Conservation (phyloP, 148 eudicot species). For the Vaccinium vitisidaea region DNA sequence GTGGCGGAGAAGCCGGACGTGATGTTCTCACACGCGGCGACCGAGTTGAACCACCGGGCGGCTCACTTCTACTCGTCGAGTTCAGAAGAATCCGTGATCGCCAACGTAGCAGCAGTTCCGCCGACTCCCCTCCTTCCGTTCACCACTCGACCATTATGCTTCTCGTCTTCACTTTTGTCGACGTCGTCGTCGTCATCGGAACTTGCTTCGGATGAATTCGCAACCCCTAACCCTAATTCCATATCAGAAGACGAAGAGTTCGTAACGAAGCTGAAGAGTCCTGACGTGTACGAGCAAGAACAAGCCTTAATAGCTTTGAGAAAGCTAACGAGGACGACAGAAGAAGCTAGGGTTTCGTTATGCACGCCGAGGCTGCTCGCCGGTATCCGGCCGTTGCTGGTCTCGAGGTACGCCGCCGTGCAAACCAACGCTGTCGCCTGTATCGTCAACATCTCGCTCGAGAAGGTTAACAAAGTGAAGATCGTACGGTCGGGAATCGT, state of each 20-base stretch:
- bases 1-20: constrained; percentile 49
- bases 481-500: constrained; percentile 79
- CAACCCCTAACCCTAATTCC: constrained; percentile 19
- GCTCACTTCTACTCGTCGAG: constrained; percentile 54
- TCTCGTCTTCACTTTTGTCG: constrained; percentile 36
- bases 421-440: constrained; percentile 74
- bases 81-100: constrained; percentile 82
- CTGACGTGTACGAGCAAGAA: constrained; percentile 62
- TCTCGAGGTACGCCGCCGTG: constrained; percentile 50
- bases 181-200: constrained; percentile 56
- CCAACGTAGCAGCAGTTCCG: constrained; percentile 21
- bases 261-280: constrained; percentile 38
- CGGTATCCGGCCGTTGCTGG: constrained; percentile 36
- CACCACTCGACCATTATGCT: constrained; percentile 65
- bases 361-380: constrained; percentile 54
- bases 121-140: constrained; percentile 61
- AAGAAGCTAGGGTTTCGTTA: constrained; percentile 42
- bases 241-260: constrained; percentile 44
- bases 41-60: constrained; percentile 58
- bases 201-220: constrained; percentile 26
- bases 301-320: constrained; percentile 42
- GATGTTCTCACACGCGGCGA: constrained; percentile 48
- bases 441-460: constrained; percentile 75
- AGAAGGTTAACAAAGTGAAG: constrained; percentile 59
- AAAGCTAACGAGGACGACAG: constrained; percentile 54